Percentiles rank a stretch among this genome's conserved stretches.
Conservation (phyloP, 441 rosid species). For the Erysimum cheiri region DNA sequence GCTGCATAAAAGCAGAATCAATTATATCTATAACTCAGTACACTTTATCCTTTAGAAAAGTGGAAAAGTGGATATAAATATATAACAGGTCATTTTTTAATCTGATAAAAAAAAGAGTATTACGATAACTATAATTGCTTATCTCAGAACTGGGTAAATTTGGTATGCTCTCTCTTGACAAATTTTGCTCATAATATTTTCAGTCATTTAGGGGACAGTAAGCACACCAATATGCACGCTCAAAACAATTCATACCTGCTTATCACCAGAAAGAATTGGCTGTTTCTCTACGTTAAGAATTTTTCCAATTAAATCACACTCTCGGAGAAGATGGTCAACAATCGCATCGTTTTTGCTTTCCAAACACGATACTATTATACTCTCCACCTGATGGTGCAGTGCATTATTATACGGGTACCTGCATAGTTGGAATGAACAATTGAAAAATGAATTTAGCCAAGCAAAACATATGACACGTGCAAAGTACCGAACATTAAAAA, state of each 20-base stretch:
- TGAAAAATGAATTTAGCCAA: slow-evolving; percentile 26
- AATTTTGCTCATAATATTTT: not conserved
- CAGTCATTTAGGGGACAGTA: not conserved
- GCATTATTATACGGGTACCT: slow-evolving; percentile 98
- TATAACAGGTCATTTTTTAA: not conserved
- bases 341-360: slow-evolving; percentile 71
- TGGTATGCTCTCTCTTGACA: not conserved
- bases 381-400: slow-evolving; percentile 95
- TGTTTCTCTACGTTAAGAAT: slow-evolving; percentile 74
- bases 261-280: slow-evolving; percentile 63
- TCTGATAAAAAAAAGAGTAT: not conserved
- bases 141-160: slow-evolving; percentile 4
- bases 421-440: slow-evolving; percentile 41
- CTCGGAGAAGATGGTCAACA: slow-evolving; percentile 80
- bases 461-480: slow-evolving; percentile 9
- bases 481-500: slow-evolving; percentile 6
- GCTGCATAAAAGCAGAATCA: slow-evolving; percentile 57
- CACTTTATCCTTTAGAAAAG: slow-evolving; percentile 1
- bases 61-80: slow-evolving; percentile 1
- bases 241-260: slow-evolving; percentile 53
- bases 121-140: slow-evolving; percentile 1
- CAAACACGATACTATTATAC: slow-evolving; percentile 80
- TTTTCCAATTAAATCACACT: slow-evolving; percentile 83
- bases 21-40: slow-evolving; percentile 22
- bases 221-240: slow-evolving; percentile 11